Conservation (phyloP, 495 filamentous ascomycete species). For the Daldinia grandis region DNA sequence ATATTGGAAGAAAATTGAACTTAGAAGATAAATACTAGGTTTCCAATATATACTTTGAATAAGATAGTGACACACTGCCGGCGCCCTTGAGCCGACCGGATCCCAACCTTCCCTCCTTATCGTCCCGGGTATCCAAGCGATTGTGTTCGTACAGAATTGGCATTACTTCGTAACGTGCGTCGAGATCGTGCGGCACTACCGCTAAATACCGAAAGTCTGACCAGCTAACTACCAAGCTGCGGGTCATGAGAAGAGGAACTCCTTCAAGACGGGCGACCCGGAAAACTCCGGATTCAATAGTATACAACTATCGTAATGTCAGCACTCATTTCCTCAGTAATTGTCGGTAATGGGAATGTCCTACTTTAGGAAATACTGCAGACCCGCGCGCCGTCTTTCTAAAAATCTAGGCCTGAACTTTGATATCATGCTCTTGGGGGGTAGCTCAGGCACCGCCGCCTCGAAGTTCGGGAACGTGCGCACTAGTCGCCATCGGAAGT, state of each 20-base stretch:
- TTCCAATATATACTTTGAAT: slow-evolving; percentile 4
- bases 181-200: slow-evolving; percentile 15
- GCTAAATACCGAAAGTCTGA: background rate
- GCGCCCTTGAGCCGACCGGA: background rate
- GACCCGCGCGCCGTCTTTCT: slow-evolving; percentile 60
- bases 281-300: slow-evolving; percentile 66
- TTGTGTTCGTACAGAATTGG: slow-evolving; percentile 45
- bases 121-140: slow-evolving; percentile 23
- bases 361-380: slow-evolving; percentile 67
- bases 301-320: slow-evolving; percentile 56
- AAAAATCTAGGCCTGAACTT: slow-evolving; percentile 63
- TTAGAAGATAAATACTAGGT: slow-evolving; percentile 4
- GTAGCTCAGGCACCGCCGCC: slow-evolving; percentile 63
- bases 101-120: slow-evolving; percentile 11
- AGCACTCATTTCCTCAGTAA: slow-evolving; percentile 6
- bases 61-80: background rate
- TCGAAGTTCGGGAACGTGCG: slow-evolving; percentile 63
- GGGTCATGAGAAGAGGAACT: slow-evolving; percentile 63
- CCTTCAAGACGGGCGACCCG: slow-evolving; percentile 63
- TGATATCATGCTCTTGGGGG: slow-evolving; percentile 63
- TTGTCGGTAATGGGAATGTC: slow-evolving; percentile 3
- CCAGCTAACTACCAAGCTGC: background rate
- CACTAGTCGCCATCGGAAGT: slow-evolving; percentile 57
- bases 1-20: slow-evolving; percentile 5
- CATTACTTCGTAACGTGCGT: slow-evolving; percentile 45